Evolutionary conservation across 2,329 filamentous ascomycete genomes (phyloP).

Genomic region (Epichloe gansuensis): DNA sequence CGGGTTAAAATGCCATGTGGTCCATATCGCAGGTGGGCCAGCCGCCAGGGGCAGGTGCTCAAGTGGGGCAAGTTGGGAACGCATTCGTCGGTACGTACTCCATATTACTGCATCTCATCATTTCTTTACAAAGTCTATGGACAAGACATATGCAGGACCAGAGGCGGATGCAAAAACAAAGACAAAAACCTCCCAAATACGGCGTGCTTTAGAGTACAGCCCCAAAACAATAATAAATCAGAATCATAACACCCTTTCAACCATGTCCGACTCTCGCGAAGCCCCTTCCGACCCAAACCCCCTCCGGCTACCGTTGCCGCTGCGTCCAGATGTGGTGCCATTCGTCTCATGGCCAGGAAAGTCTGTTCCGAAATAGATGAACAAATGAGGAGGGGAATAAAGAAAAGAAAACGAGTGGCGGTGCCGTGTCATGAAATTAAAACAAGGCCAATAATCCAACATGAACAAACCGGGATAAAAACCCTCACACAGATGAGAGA

Average conservation of each 20-base stretch:
- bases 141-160: not conserved
- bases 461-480: not conserved
- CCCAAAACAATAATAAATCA: not conserved
- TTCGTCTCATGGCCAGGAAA: conserved; percentile 3
- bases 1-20: not conserved
- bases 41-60: not conserved
- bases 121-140: conserved; percentile 5
- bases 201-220: conserved; percentile 9
- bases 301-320: not conserved
- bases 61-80: not conserved
- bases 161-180: no score
- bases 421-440: conserved; percentile 1
- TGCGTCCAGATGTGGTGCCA: conserved; percentile 1
- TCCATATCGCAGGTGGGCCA: not conserved
- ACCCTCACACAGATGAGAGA: not conserved
- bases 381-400: not conserved
- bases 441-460: not conserved
- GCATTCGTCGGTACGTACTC: not conserved
- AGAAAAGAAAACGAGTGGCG: conserved; percentile 1
- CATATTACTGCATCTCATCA: not conserved
- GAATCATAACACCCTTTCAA: not conserved
- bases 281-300: not conserved
- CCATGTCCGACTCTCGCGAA: conserved; percentile 6
- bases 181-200: not conserved
- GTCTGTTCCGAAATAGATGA: not conserved